Conservation (phyloP, 306 rosid genomes). For the Vachellia pachyceras region DNA sequence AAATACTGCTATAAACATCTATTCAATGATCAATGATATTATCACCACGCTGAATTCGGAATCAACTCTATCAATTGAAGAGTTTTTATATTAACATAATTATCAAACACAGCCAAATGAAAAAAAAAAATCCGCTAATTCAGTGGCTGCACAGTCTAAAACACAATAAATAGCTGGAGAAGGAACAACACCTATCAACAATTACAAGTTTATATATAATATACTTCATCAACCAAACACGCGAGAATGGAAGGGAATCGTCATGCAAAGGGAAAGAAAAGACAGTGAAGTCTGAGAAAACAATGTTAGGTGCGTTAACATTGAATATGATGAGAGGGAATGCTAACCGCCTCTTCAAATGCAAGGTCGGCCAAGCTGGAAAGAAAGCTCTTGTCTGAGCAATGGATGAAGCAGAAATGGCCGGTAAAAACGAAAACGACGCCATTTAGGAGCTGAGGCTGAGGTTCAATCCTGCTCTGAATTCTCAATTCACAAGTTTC, state of each 20-base stretch:
- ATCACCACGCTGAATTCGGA: not conserved
- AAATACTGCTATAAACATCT: not conserved
- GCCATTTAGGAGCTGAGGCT: conserved; percentile 51
- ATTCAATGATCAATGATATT: not conserved
- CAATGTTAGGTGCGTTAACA: not conserved
- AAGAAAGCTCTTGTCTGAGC: conserved; percentile 43
- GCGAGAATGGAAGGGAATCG: not conserved
- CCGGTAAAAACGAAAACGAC: conserved; percentile 59
- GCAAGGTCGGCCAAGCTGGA: conserved; percentile 48
- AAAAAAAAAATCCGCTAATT: conserved; percentile 26
- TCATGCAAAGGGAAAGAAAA: not conserved
- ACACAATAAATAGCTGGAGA: not conserved
- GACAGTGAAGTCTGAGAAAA: not conserved
- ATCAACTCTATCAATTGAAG: not conserved
- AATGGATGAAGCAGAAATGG: conserved; percentile 49
- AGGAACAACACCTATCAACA: not conserved
- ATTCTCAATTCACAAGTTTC: not conserved
- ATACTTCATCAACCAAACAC: not conserved
- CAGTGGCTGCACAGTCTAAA: not conserved
- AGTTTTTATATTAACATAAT: not conserved
- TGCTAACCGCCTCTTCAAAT: conserved; percentile 57
- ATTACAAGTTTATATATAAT: not conserved
- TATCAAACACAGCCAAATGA: conserved; percentile 4
- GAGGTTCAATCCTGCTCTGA: not conserved
- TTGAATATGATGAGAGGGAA: conserved; percentile 9